Conservation (phyloP, 2,329 filamentous ascomycete species). For the Fusarium ambrosium region DNA sequence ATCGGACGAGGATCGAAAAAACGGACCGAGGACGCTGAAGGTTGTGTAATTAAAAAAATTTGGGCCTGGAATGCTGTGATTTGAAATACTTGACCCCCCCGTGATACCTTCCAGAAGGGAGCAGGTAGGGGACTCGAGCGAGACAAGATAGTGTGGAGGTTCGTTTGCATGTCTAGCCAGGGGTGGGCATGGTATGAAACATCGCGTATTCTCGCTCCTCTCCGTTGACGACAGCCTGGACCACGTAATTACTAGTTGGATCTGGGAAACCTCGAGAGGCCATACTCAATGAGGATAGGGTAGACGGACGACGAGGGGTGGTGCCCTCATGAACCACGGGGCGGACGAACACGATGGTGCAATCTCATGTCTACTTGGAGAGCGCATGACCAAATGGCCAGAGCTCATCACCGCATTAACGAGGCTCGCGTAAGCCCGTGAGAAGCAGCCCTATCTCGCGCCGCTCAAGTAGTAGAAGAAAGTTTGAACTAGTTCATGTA, state of each 20-base stretch:
- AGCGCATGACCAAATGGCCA: neutral
- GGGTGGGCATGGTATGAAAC: slow-evolving; percentile 2
- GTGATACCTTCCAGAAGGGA: slow-evolving; percentile 37
- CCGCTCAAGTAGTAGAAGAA: neutral
- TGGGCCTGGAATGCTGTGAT: slow-evolving; percentile 6
- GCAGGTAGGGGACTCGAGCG: slow-evolving; percentile 1
- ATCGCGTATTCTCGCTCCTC: neutral
- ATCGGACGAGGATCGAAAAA: slow-evolving; percentile 36
- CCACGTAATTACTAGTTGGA: neutral
- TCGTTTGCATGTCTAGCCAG: neutral
- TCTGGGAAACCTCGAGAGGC: neutral
- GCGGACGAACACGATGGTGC: neutral
- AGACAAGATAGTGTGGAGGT: neutral
- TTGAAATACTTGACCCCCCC: slow-evolving; percentile 2
- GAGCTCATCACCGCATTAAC: slow-evolving; percentile 5
- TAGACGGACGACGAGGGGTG: neutral
- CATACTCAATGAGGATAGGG: neutral
- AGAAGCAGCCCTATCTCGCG: neutral
- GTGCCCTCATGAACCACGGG: neutral
- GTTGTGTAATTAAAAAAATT: slow-evolving; percentile 4
- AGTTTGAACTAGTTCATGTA: slow-evolving; percentile 2
- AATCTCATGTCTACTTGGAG: neutral
- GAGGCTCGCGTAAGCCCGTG: neutral
- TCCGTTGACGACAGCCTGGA: neutral
- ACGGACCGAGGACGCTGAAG: slow-evolving; percentile 36